phyloP scores from a whole-genome alignment of 73 alveolate genomes.

The Uronychia setigera region DNA sequence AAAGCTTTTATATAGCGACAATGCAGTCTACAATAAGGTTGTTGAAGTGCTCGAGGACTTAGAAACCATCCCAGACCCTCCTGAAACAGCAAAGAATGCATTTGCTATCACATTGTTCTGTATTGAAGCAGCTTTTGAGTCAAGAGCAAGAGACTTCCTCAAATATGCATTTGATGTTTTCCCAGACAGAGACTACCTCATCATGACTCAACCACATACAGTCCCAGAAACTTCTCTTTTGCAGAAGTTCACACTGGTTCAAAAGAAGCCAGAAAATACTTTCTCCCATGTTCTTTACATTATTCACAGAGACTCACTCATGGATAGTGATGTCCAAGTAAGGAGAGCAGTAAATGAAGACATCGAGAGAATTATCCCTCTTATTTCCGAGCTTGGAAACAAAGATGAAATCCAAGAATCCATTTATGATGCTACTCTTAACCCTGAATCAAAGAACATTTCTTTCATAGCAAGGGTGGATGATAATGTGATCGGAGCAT shows the following conservation, averaged over 20 bases:
- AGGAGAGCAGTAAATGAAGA: constrained; percentile 79
- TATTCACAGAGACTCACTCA: constrained; percentile 93
- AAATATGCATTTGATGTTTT: constrained; percentile 94
- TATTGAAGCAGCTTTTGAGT: constrained; percentile 97
- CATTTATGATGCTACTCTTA: constrained; percentile 78
- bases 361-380: constrained; percentile 64
- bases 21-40: constrained; percentile 80
- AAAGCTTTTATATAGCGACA: constrained; percentile 52
- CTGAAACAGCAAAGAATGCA: constrained; percentile 95
- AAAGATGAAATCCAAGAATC: constrained; percentile 75
- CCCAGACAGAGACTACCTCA: constrained; percentile 96
- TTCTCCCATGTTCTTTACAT: constrained; percentile 96
- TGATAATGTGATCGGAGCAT: constrained; percentile 90
- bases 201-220: constrained; percentile 97
- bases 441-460: constrained; percentile 71
- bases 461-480: constrained; percentile 84
- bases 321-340: constrained; percentile 72
- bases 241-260: constrained; percentile 84
- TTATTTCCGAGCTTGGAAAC: constrained; percentile 80
- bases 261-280: constrained; percentile 91
- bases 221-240: constrained; percentile 94
- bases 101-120: constrained; percentile 95
- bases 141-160: constrained; percentile 93
- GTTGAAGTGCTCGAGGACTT: constrained; percentile 85
- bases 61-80: constrained; percentile 96